phyloP scores from a whole-genome alignment of 2,329 filamentous ascomycete genomes.

The Elsinoe perseae region DNA sequence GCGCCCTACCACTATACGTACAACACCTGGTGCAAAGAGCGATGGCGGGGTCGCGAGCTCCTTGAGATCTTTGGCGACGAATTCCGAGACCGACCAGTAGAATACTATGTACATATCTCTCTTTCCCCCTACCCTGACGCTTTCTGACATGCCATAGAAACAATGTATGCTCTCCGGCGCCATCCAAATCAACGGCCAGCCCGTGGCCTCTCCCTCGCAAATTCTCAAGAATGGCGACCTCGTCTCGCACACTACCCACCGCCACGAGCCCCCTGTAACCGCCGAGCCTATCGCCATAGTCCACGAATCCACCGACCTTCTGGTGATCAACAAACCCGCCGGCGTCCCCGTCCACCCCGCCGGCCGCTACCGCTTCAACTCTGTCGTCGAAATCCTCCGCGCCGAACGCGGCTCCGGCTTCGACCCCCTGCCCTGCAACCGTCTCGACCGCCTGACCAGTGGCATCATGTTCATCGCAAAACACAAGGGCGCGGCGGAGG shows the following conservation, averaged over 20 bases:
- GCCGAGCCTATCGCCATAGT: constrained; percentile 71
- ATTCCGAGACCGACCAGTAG: constrained; percentile 76
- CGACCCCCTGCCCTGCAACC: constrained; percentile 70
- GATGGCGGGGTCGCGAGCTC: constrained; percentile 76
- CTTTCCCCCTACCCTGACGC: not conserved
- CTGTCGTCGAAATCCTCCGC: constrained; percentile 85
- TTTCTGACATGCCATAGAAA: constrained; percentile 39
- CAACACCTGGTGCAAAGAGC: constrained; percentile 88
- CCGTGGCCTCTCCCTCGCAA: constrained; percentile 56
- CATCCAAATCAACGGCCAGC: constrained; percentile 72
- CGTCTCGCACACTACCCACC: constrained; percentile 86
- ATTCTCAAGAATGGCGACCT: constrained; percentile 81
- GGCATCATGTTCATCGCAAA: constrained; percentile 99
- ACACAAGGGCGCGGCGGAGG: constrained; percentile 68
- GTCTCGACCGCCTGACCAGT: constrained; percentile 87
- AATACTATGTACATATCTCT: constrained; percentile 65
- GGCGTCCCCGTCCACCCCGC: constrained; percentile 93
- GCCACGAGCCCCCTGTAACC: constrained; percentile 90
- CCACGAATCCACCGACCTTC: constrained; percentile 85
- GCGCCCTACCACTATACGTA: constrained; percentile 88
- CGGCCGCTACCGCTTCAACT: constrained; percentile 93
- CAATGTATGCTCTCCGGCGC: constrained; percentile 71
- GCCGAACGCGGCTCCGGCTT: constrained; percentile 56
- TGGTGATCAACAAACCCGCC: constrained; percentile 94
- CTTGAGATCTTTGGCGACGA: constrained; percentile 86